Conservation (phyloP, 768 basidiomycete species). For the Suillus luteus region DNA sequence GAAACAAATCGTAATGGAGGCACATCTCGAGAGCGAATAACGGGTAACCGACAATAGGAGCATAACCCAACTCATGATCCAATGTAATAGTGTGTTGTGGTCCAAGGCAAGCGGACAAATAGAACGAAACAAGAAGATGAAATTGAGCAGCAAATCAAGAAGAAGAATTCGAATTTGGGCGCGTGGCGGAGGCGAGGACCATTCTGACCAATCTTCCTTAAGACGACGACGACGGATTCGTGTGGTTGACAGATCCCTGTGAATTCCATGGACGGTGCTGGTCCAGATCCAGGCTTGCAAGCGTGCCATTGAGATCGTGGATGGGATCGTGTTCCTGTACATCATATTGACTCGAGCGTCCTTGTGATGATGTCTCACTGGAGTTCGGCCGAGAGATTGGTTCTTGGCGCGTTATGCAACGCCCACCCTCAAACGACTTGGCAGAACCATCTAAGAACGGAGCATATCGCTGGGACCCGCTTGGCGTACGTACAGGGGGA, state of each 20-base stretch:
- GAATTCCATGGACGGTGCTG: conserved; percentile 37
- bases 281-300: conserved; percentile 74
- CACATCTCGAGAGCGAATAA: conserved; percentile 40
- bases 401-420: conserved; percentile 45
- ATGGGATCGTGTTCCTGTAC: conserved; percentile 51
- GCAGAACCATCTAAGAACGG: conserved; percentile 47
- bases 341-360: conserved; percentile 25
- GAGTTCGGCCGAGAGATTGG: conserved; percentile 58
- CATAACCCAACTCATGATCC: conserved; percentile 37
- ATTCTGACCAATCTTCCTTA: conserved; percentile 11
- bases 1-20: conserved; percentile 38
- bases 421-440: conserved; percentile 41
- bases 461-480: conserved; percentile 46
- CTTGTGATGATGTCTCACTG: conserved; percentile 39
- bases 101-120: conserved; percentile 20
- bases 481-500: conserved; percentile 48
- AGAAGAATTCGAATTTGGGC: conserved; percentile 15
- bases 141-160: conserved; percentile 28
- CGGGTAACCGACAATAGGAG: conserved; percentile 33
- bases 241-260: conserved; percentile 19
- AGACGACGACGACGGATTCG: conserved; percentile 20
- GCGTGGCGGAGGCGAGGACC: conserved; percentile 16
- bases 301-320: conserved; percentile 72
- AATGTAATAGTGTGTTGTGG: conserved; percentile 31
- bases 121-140: conserved; percentile 22